phyloP scores from a whole-genome alignment of 2,329 filamentous ascomycete genomes.

The Pseudogymnoascus sp. region DNA sequence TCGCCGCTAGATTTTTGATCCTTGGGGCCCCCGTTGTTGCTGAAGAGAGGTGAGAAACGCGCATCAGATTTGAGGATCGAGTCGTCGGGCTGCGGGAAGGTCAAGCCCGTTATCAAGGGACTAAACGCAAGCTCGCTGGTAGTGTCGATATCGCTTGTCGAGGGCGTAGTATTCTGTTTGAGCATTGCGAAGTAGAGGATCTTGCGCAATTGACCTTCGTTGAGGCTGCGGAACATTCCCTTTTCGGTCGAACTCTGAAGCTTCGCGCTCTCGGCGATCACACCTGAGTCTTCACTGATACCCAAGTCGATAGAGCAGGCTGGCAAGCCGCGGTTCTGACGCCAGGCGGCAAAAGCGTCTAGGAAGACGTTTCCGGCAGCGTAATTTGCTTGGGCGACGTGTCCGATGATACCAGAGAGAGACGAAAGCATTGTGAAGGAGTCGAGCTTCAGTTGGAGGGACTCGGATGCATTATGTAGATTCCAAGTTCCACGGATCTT shows the following conservation, averaged over 20 bases:
- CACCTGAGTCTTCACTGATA: background rate
- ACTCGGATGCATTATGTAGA: constrained; percentile 8
- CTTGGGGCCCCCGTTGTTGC: background rate
- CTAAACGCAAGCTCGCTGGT: background rate
- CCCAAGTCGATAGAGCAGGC: constrained; percentile 21
- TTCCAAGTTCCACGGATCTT: constrained; percentile 16
- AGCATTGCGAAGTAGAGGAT: constrained; percentile 26
- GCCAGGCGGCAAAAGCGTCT: constrained; percentile 12
- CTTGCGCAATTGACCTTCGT: constrained; percentile 20
- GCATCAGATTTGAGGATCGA: constrained; percentile 15
- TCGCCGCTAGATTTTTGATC: background rate
- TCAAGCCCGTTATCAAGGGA: constrained; percentile 2
- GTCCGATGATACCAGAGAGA: constrained; percentile 6
- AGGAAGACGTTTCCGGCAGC: constrained; percentile 12
- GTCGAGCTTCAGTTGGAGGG: constrained; percentile 3
- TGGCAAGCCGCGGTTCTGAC: background rate
- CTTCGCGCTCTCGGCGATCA: constrained; percentile 16
- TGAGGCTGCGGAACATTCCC: constrained; percentile 12
- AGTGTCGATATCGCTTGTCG: constrained; percentile 15
- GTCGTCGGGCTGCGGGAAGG: constrained; percentile 9
- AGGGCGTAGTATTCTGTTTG: constrained; percentile 34
- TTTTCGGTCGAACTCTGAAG: constrained; percentile 2
- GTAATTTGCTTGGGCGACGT: constrained; percentile 13
- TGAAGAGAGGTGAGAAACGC: background rate
- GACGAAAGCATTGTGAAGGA: constrained; percentile 12